phyloP scores from a whole-genome alignment of 2,329 filamentous ascomycete species.

The Polychaeton citri region DNA sequence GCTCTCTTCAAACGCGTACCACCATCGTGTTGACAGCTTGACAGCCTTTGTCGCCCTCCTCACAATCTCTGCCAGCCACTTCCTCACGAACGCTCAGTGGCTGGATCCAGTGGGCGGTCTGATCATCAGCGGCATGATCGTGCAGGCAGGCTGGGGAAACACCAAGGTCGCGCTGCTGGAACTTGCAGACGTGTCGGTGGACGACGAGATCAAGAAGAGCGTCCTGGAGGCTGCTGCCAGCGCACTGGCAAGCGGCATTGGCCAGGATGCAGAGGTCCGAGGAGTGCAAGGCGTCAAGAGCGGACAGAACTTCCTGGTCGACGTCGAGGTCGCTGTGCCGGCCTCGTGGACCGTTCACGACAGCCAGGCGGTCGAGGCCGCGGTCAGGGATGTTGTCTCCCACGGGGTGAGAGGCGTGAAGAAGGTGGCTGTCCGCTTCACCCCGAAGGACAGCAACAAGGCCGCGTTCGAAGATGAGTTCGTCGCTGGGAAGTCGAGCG shows the following conservation, averaged over 20 bases:
- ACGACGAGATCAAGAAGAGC: slow-evolving; percentile 64
- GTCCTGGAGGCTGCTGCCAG: slow-evolving; percentile 53
- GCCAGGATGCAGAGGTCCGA: slow-evolving; percentile 47
- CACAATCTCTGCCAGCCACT: slow-evolving; percentile 79
- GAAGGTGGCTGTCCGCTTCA: slow-evolving; percentile 71
- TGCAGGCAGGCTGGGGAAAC: slow-evolving; percentile 80
- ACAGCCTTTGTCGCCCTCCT: slow-evolving; percentile 84
- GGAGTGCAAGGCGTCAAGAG: slow-evolving; percentile 85
- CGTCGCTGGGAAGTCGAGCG: slow-evolving; percentile 14
- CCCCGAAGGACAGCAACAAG: slow-evolving; percentile 39
- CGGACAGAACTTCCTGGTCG: slow-evolving; percentile 89
- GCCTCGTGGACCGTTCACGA: slow-evolving; percentile 61
- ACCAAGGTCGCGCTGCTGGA: slow-evolving; percentile 71
- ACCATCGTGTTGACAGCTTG: slow-evolving; percentile 90
- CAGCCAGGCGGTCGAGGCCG: slow-evolving; percentile 56
- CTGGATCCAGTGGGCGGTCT: slow-evolving; percentile 88
- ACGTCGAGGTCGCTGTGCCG: slow-evolving; percentile 74
- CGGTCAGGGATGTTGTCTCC: slow-evolving; percentile 59
- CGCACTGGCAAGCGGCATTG: slow-evolving; percentile 33
- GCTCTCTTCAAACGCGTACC: slow-evolving; percentile 86
- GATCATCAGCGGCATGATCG: slow-evolving; percentile 83
- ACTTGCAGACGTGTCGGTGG: slow-evolving; percentile 79
- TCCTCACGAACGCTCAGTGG: slow-evolving; percentile 76
- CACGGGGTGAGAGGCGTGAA: slow-evolving; percentile 70
- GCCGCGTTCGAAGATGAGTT: slow-evolving; percentile 55